These are phyloP conservation scores for Galerina sulciceps DNA, from an alignment of 768 basidiomycete species.

Conservation along the genomic window DNA sequence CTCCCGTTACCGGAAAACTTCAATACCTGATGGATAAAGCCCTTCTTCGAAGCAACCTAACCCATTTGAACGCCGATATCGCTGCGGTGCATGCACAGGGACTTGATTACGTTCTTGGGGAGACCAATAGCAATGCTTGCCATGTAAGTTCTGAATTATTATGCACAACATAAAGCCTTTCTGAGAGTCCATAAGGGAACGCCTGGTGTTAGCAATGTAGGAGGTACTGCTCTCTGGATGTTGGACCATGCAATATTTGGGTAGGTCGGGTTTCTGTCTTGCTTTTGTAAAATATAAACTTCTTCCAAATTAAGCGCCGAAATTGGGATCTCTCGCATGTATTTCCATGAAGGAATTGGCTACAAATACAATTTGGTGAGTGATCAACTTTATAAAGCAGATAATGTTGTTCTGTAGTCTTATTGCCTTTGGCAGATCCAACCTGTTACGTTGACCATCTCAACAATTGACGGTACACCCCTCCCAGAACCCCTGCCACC, in stretches of 20 bases:
- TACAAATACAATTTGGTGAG: constrained; percentile 70
- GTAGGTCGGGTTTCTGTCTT: constrained; percentile 24
- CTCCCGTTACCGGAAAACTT: constrained; percentile 42
- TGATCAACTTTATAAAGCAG: background rate
- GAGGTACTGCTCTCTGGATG: constrained; percentile 70
- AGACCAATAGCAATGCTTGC: constrained; percentile 58
- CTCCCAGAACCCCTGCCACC: constrained; percentile 54
- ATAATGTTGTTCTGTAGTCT: background rate
- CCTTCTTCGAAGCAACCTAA: constrained; percentile 58
- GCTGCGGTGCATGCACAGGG: constrained; percentile 46
- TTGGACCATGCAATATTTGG: constrained; percentile 69
- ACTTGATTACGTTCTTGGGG: constrained; percentile 64
- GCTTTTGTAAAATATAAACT: background rate
- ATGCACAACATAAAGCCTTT: background rate
- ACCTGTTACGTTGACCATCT: constrained; percentile 59
- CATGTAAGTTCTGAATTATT: constrained; percentile 33
- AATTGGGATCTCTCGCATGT: constrained; percentile 55
- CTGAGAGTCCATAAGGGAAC: constrained; percentile 35
- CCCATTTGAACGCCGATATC: constrained; percentile 56
- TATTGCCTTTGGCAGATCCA: constrained; percentile 51
- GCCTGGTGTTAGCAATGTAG: constrained; percentile 66
- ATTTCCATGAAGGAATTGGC: constrained; percentile 71
- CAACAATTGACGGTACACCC: constrained; percentile 56
- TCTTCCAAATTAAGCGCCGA: constrained; percentile 34
- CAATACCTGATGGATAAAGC: constrained; percentile 70